Evolutionary conservation across 345 rosid species (phyloP), one percentile per base, ranked within the genome.

Genomic region (Aquilaria yunnanensis): DNA sequence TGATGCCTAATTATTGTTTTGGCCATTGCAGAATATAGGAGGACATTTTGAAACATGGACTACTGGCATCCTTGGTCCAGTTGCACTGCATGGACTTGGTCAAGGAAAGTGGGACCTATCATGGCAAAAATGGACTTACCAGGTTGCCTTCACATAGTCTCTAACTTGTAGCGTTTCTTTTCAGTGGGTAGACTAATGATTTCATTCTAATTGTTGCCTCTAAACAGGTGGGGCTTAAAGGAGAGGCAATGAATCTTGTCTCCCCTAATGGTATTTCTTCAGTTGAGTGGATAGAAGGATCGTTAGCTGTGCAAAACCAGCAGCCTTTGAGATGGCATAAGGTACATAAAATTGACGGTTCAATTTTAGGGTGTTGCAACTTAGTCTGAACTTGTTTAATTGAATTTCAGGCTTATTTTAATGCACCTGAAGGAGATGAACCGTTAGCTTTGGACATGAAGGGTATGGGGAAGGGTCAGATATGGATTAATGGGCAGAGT

Each of bases 61-160:
- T 65, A 91, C 96, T 0, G 99, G 98, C 68, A 88, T 94, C 81
- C 83, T 85, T 3, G 97, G 97, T 54, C 96, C 99, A 9, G 99
- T 95, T 53, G 99, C 91, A 70, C 68, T 95, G 56, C 96, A 83
- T 53, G 98, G 99, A 46, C 88, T 89, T 67, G 80, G 81, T 65
- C 88, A 84, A 69, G 99, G 96, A 60, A 91, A 91, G 78, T 72
- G 77, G 84, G 97, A 91, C 74, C 72, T 95, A 60, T 85, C 99
- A 61, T 80, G 96, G 96, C 91, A 89, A 68, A 89, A 87, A 59
- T 95, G 99, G 98, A 95, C 98, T 32, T 95, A 95, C 57, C 97
- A 91, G 96, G 97, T 92, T 54, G 16, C 57, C 10, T 37, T 43
- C 41, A 74, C 41, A 60, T 49, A 61, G 56, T 55, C 55, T 41